Evolutionary conservation across 2,329 filamentous ascomycete species (phyloP).

Genomic region (Trichoderma aggressivum): DNA sequence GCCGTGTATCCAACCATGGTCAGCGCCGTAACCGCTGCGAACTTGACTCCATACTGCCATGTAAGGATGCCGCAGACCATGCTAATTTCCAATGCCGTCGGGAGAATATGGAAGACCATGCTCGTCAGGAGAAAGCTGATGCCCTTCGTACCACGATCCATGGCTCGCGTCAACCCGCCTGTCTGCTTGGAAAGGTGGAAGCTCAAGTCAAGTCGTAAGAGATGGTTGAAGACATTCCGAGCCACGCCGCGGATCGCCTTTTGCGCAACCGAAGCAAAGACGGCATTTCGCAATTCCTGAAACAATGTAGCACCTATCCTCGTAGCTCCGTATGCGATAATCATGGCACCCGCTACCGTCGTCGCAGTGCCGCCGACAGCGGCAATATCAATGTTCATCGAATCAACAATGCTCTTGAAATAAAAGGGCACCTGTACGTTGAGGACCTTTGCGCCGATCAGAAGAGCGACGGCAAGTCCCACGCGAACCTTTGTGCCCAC

Average conservation of each 20-base stretch:
- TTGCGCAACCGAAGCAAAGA: slow-evolving; percentile 95
- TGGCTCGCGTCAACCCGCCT: slow-evolving; percentile 86
- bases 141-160: slow-evolving; percentile 95
- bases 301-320: slow-evolving; percentile 86
- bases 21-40: slow-evolving; percentile 81
- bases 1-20: slow-evolving; percentile 94
- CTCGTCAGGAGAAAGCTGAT: slow-evolving; percentile 96
- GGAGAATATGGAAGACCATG: slow-evolving; percentile 97
- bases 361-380: slow-evolving; percentile 82
- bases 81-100: slow-evolving; percentile 87
- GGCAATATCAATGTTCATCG: slow-evolving; percentile 95
- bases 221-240: slow-evolving; percentile 85
- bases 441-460: slow-evolving; percentile 87
- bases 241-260: slow-evolving; percentile 93
- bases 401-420: slow-evolving; percentile 96
- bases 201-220: slow-evolving; percentile 82
- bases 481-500: slow-evolving; percentile 74
- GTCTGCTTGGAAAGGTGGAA: slow-evolving; percentile 96
- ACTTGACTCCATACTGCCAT: slow-evolving; percentile 89
- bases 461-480: slow-evolving; percentile 73
- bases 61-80: slow-evolving; percentile 96
- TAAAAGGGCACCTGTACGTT: slow-evolving; percentile 99
- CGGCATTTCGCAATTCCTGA: slow-evolving; percentile 90
- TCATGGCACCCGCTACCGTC: slow-evolving; percentile 86
- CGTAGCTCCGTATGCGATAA: slow-evolving; percentile 86